Base-by-base conservation (phyloP, 495 filamentous ascomycete species). In the Aspergillus indologenus region DNA sequence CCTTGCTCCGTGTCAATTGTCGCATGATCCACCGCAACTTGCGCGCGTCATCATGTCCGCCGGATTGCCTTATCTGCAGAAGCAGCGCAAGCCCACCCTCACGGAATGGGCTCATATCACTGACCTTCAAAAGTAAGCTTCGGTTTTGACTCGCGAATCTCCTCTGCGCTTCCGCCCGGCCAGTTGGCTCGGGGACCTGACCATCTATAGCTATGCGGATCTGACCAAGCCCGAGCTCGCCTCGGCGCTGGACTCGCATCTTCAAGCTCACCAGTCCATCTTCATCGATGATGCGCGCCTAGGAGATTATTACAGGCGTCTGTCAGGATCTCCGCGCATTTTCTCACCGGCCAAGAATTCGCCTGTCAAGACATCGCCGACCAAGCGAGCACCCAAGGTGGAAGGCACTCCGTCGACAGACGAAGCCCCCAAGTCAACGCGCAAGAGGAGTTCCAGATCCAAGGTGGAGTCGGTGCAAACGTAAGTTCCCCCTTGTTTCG, bases 211-310 rank as follows among this genome's bases (percentile, higher is more conserved):
- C 64, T 84, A 82, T 65, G 87, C 90, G 54, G 79, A 83, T 42
- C 71, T 84, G 61, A 88, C 87, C 64, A 97, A 97, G 74, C 72
- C 77, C 60, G 92, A 98, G n/a, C 84, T 98, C 43, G 89, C 92
- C 68, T 64, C 78, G 53, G 79, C 83, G 23, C 82, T 98, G 56
- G 89, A 94, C 53, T 81, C 89, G 22, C 85, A 89, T 53, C 83
- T 98, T 42, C 78, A 82, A 58, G 76, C 79, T 29, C 86, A 96
- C 72, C 71, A 79, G 34, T 69, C 81, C 49, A 79, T 76, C 34
- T 88, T 87, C 68, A 75, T 75, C 26, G 74, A 68, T 19, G 86
- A 95, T 59, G 69, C 86, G 54, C 79, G 76, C 47, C 84, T 96
- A 69, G 71, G 78, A 18, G 80, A 86, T 29, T 98, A 91, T 81